Evolutionary conservation across 257 asterid species (phyloP).

Genomic region (Catharanthus roseus): DNA sequence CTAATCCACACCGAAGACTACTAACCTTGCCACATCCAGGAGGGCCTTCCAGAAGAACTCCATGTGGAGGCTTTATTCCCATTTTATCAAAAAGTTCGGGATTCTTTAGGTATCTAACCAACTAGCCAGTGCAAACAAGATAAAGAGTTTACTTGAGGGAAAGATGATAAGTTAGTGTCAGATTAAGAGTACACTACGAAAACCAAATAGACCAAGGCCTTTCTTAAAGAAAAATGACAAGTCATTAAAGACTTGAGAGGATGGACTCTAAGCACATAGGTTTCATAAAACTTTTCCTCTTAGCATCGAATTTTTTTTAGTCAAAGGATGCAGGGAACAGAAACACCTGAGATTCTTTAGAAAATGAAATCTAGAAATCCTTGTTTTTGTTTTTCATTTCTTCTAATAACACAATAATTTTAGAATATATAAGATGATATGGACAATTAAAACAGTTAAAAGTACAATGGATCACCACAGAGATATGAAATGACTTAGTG

Average conservation of each 20-base stretch:
- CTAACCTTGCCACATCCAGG: slow-evolving; percentile 99
- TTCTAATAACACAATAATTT: no score
- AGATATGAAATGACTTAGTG: not conserved
- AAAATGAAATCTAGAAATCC: not conserved
- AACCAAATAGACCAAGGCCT: not conserved
- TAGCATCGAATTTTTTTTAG: not conserved
- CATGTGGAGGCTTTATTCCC: slow-evolving; percentile 99
- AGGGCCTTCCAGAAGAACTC: slow-evolving; percentile 99
- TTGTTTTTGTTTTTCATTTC: no score
- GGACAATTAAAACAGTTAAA: not conserved
- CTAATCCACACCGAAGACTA: slow-evolving; percentile 8
- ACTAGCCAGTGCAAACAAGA: slow-evolving; percentile 35
- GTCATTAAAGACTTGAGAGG: not conserved
- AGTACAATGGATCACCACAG: not conserved
- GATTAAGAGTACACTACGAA: not conserved
- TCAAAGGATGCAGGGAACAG: not conserved
- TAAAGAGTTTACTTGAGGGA: not conserved
- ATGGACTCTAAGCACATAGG: not conserved
- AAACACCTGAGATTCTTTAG: not conserved
- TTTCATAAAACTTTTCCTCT: not conserved
- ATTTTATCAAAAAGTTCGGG: slow-evolving; percentile 90
- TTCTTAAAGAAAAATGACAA: not conserved
- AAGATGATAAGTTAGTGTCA: not conserved
- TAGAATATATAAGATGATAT: not conserved
- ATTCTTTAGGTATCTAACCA: slow-evolving; percentile 94